Evolutionary conservation across 345 rosid species (phyloP).

Genomic region (Aquilaria yunnanensis): DNA sequence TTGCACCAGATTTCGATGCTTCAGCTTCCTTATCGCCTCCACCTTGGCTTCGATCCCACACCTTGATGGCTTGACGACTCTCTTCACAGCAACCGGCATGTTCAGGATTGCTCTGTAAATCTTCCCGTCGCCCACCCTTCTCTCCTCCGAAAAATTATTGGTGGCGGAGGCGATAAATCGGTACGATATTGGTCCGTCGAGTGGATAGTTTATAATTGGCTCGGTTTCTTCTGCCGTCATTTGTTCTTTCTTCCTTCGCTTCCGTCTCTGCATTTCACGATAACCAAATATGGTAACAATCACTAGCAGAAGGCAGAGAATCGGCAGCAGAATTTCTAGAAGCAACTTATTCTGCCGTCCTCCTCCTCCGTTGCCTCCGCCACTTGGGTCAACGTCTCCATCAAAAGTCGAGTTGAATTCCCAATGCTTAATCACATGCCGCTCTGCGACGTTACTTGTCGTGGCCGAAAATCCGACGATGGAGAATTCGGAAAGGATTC

Average conservation of each 20-base stretch:
- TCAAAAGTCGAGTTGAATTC: conserved; percentile 24
- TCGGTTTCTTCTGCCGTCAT: neutral
- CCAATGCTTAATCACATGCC: conserved; percentile 35
- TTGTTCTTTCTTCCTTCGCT: too few species aligned
- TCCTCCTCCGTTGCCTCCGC: too few species aligned
- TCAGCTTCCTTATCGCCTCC: conserved; percentile 42
- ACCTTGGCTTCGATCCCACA: conserved; percentile 34
- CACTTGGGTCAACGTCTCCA: neutral
- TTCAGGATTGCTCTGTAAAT: neutral
- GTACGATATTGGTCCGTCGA: conserved; percentile 4
- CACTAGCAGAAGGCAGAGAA: too few species aligned
- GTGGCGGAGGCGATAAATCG: conserved; percentile 41
- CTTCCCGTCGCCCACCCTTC: conserved; percentile 6
- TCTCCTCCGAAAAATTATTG: conserved; percentile 5
- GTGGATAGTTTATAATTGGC: too few species aligned
- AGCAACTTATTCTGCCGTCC: too few species aligned
- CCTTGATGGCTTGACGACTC: neutral
- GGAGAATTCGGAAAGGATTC: conserved; percentile 34
- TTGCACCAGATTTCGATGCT: conserved; percentile 62
- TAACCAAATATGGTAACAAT: too few species aligned
- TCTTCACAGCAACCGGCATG: neutral
- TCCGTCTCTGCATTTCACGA: conserved; percentile 11
- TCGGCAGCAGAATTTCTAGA: too few species aligned
- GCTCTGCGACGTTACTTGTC: conserved; percentile 2
- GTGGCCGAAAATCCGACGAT: conserved; percentile 45